Evolutionary conservation across 2,329 filamentous ascomycete species (phyloP), one percentile per base, ranked within the genome.

Genomic region (Proliferodiscus dingleyae): DNA sequence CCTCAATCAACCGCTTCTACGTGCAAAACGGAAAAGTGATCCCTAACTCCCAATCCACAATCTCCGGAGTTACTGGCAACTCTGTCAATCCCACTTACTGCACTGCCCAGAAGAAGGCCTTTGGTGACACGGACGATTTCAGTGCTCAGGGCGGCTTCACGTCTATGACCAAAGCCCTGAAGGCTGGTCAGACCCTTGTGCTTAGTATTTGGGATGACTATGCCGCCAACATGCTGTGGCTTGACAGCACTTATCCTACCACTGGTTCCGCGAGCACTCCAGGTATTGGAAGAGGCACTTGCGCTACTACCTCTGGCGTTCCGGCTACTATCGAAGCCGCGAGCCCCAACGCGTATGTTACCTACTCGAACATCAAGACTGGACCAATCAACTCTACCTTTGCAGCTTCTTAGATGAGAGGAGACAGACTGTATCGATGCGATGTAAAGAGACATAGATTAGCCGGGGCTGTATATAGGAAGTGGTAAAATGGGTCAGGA

Each of bases 161-260:
- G 3, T 64, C 63, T 28, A 78, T 85, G 72, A 70, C 72, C 50
- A 61, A 68, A 0, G 79, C 77, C 15, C 66, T 85, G 37, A 60
- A 63, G 3, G 60, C 77, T 1, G 54, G 55, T 32, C 56, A 56
- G 55, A 80, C 83, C 28, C 70, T 85, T 7, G 80, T 83, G 56
- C 72, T 85, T 71, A 72, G 68, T 33, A 67, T 81, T 52, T 77
- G 74, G 73, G 64, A 68, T 47, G 68, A 71, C 51, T 76, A 85
- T 65, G 65, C 74, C 46, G 68, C 76, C 59, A 74, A 83, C 68
- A 87, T 87, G 11, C 74, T 83, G 55, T 88, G 85, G 85, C 76
- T 89, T 58, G 83, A 88, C 71, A 77, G 75, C 46, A 74, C 68
- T 4, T 84, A 77, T 71, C 82, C 82, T 37, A 68, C 69, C 48